These are phyloP conservation scores for Lonicera japonica DNA, from an alignment of 129 eudicot species.

Conservation along the genomic window DNA sequence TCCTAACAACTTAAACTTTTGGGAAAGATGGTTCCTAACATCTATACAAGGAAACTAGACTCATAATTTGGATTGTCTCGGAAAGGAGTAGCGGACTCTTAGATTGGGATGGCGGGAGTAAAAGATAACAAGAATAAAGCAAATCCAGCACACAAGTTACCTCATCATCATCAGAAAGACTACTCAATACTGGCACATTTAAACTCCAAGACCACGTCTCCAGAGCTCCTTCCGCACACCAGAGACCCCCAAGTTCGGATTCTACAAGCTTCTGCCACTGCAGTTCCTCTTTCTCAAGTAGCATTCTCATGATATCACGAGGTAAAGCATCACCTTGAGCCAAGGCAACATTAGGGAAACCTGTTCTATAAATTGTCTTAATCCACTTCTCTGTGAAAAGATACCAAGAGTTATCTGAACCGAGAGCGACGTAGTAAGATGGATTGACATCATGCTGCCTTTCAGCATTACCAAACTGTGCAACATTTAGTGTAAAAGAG, in stretches of 20 bases:
- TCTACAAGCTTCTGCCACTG: slow-evolving; percentile 78
- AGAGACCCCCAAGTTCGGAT: slow-evolving; percentile 87
- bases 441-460: slow-evolving; percentile 35
- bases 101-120: too few species aligned
- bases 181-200: slow-evolving; percentile 86
- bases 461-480: slow-evolving; percentile 26
- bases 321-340: slow-evolving; percentile 72
- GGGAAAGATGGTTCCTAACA: too few species aligned
- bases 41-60: too few species aligned
- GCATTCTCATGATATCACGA: slow-evolving; percentile 58
- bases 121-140: too few species aligned
- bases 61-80: too few species aligned
- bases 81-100: too few species aligned
- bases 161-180: slow-evolving; percentile 87
- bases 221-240: slow-evolving; percentile 89
- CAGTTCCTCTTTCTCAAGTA: slow-evolving; percentile 72
- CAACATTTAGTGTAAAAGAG: slow-evolving; percentile 39
- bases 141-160: slow-evolving; percentile 22
- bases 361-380: slow-evolving; percentile 67
- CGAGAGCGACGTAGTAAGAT: slow-evolving; percentile 85
- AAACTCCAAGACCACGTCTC: slow-evolving; percentile 99
- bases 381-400: slow-evolving; percentile 95
- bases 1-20: too few species aligned
- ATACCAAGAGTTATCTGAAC: slow-evolving; percentile 99
- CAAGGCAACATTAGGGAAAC: slow-evolving; percentile 81